Evolutionary conservation across 768 basidiomycete species (phyloP), one percentile per base, ranked within the genome.

Genomic region (Galerina marginata): DNA sequence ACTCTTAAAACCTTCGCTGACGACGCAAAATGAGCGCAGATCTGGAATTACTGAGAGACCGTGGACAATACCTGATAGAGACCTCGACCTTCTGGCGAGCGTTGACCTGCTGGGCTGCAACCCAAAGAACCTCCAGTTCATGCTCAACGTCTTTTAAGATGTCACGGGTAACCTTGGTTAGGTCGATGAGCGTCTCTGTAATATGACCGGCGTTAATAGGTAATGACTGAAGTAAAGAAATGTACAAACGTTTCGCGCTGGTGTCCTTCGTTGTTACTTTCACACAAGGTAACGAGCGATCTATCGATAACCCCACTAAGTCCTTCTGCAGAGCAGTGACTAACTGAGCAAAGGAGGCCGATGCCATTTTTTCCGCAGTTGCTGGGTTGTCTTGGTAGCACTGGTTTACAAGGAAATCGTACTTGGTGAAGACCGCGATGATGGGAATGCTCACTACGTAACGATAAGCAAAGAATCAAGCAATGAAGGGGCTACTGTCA

Each of bases 401-500:
- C 20, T 20, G 20, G 20, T 20, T 20, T 20, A 45, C 47, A 10
- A 74, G 68, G 14, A 60, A 50, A 58, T 75, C 74, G 48, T 71
- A 74, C 57, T 75, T 73, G 15, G 74, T 75, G 60, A 75, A 74
- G 10, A 75, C 68, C 29, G 65, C 67, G 43, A 75, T 67, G 52
- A 74, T 51, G 11, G 74, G 72, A 44, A 72, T 64, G 25, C 40
- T 20, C 23, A 60, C 67, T 71, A 48, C 4, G 2, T 20, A 2
- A n/a, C 16, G 11, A 40, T 54, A 44, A 44, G 5, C 42, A 26
- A 25, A 26, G n/a, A 48, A 47, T 54, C 12, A 36, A 25, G 37
- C 37, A n/a, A 16, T 9, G 14, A 52, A 26, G 43, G 39, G 39
- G 56, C 46, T 36, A n/a, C 53, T 38, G 59, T 50, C 33, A 65